Base-by-base conservation (phyloP, 805 yeast genomes). In the Metschnikowia peoriensis region DNA sequence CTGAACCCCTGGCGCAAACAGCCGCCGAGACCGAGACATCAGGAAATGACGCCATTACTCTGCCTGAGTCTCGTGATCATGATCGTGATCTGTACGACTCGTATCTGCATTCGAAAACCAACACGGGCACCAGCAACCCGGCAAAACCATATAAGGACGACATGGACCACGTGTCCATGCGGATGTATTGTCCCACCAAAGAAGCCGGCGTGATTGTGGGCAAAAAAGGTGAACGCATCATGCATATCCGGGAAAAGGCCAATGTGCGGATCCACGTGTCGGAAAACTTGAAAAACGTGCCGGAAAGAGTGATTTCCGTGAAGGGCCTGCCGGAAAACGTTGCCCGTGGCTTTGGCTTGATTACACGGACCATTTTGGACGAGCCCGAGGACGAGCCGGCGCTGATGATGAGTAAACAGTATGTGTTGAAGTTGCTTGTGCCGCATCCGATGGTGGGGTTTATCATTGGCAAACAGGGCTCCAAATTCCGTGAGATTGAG, bases 401-500 rank as follows among this genome's bases (percentile, higher is more conserved):
- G 0, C 72, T 80, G 1, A 70, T 78, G 34, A 74, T 77, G 47
- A 81, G 88, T 28, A 71, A 73, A 56, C 82, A 77, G 48, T 79
- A 83, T 50, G 78, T 79, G 38, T 66, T 90, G 58, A 78, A 83
- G 58, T 61, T 89, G 14, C 70, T 90, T 48, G 77, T 90, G 29
- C 94, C 96, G 5, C 91, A 88, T 66, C 84, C 86, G 9, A 70
- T 87, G 64, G 87, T 88, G 75, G 96, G 96, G 0, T 86, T 79
- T 60, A 79, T 90, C 42, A 89, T 89, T 55, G 96, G 97, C 10
- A 85, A 85, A 60, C 83, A 78, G 47, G 96, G 96, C 17, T 72
- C 81, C 27, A 80, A 83, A 60, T 84, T 90, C 63, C 77, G 89
- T 58, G 93, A 89, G 66, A 88, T 89, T 56, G 96, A 89, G 67